A percentile compares a stretch with the other conserved stretches of the same genome.
Conservation (phyloP, 1,284 basidiomycete species). For the Melampsora abietis-canadensis region DNA sequence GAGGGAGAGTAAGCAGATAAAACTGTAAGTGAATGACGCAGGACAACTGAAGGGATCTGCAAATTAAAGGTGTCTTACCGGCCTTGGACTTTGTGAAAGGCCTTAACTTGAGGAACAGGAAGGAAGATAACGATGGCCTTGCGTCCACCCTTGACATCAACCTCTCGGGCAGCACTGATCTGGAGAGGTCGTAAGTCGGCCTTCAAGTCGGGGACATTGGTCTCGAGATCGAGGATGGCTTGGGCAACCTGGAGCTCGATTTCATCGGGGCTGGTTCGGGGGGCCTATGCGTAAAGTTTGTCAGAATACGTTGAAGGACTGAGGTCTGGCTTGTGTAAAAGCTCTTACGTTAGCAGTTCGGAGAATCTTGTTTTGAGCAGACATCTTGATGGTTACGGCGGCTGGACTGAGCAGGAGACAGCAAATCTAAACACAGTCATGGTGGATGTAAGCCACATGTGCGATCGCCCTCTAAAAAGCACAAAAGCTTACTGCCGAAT, state of each 20-base stretch:
- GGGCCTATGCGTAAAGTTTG: conserved; percentile 56
- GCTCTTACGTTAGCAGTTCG: conserved; percentile 79
- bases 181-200: conserved; percentile 89
- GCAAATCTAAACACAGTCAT: conserved; percentile 20
- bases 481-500: conserved; percentile 13
- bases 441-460: conserved; percentile 3
- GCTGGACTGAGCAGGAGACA: conserved; percentile 22
- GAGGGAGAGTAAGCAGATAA: neutral
- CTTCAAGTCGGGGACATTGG: conserved; percentile 97
- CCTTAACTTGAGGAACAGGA: conserved; percentile 94
- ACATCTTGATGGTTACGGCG: conserved; percentile 36
- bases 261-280: conserved; percentile 81
- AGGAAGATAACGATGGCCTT: conserved; percentile 99
- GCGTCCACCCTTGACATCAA: conserved; percentile 93
- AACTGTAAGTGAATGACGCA: conserved; percentile 2
- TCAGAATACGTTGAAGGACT: no score
- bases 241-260: conserved; percentile 89
- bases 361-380: conserved; percentile 68
- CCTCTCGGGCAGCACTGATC: conserved; percentile 95
- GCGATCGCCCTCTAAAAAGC: conserved; percentile 33
- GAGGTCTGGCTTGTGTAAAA: neutral
- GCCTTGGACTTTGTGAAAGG: conserved; percentile 97
- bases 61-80: conserved; percentile 61
- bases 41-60: conserved; percentile 10
- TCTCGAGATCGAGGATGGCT: conserved; percentile 95